These are phyloP conservation scores for Trichaptum fuscoviolaceum DNA, from an alignment of 768 basidiomycete genomes.

Conservation along the genomic window DNA sequence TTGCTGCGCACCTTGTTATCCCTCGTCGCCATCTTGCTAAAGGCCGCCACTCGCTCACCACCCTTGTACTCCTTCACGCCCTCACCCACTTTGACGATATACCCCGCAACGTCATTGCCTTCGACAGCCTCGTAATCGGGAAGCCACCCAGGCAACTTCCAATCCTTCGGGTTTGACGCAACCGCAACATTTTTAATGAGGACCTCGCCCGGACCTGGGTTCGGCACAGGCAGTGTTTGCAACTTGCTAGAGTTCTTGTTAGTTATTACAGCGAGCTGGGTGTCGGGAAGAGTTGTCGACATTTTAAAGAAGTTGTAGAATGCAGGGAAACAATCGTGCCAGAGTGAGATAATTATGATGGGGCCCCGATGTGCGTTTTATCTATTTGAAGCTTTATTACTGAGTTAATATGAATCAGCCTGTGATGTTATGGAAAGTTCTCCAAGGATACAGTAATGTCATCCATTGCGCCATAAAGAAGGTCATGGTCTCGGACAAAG, in stretches of 20 bases:
- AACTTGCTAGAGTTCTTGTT: not conserved
- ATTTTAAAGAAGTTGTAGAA: not conserved
- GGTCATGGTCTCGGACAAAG: too few species aligned
- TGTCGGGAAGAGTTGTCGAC: not conserved
- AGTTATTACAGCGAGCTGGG: not conserved
- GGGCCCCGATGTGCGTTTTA: too few species aligned
- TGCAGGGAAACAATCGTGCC: too few species aligned
- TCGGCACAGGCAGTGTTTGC: constrained; percentile 7
- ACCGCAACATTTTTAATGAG: constrained; percentile 12
- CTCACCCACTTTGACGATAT: constrained; percentile 16
- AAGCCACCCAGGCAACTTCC: not conserved
- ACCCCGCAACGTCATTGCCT: constrained; percentile 15
- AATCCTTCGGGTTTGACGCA: constrained; percentile 7
- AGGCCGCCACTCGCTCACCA: not conserved
- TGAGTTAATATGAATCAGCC: too few species aligned
- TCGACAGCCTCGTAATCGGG: constrained; percentile 14
- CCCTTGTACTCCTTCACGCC: constrained; percentile 9
- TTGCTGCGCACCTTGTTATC: not conserved
- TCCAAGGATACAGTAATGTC: too few species aligned
- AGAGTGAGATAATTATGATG: too few species aligned
- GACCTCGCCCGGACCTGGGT: constrained; percentile 13
- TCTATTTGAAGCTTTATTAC: too few species aligned
- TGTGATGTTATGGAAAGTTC: too few species aligned
- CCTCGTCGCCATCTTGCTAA: not conserved
- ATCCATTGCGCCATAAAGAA: too few species aligned